A percentile compares a stretch with the other conserved stretches of the same genome.
Evolutionary conservation across 2,329 filamentous ascomycete genomes (phyloP).

Genomic region (Claviceps africana): DNA sequence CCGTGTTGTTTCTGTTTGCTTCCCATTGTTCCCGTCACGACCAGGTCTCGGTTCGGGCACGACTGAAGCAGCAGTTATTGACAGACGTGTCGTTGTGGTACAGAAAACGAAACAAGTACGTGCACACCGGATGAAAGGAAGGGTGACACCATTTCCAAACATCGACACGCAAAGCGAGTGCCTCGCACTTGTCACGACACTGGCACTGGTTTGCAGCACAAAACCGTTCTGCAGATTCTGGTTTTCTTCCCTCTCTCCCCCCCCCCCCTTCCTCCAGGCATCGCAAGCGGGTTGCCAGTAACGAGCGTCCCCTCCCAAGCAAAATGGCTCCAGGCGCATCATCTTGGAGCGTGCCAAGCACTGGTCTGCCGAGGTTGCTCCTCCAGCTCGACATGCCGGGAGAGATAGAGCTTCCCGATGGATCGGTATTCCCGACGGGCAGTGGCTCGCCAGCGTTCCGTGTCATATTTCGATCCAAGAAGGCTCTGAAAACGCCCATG

Average conservation of each 20-base stretch:
- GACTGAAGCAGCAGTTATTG: background rate
- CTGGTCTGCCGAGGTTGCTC: background rate
- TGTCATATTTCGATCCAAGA: background rate
- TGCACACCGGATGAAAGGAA: background rate
- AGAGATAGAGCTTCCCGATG: slow-evolving; percentile 1
- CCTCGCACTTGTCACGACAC: background rate
- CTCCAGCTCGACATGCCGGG: background rate
- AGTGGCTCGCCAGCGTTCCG: background rate
- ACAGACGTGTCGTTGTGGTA: background rate
- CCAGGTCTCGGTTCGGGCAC: background rate
- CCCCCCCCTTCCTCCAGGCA: too few species aligned
- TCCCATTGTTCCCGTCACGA: background rate
- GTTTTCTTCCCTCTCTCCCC: too few species aligned
- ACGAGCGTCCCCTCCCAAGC: background rate
- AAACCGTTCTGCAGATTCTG: background rate
- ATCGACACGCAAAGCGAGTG: background rate
- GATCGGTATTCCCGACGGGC: background rate
- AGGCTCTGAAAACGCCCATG: background rate
- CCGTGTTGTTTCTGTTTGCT: background rate
- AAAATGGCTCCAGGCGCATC: background rate
- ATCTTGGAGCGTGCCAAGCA: background rate
- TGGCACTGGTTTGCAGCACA: background rate
- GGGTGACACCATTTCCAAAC: background rate
- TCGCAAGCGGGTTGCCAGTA: background rate
- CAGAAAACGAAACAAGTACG: background rate